phyloP scores from a whole-genome alignment of 2,329 filamentous ascomycete genomes.

The Gnomoniopsis sp. region DNA sequence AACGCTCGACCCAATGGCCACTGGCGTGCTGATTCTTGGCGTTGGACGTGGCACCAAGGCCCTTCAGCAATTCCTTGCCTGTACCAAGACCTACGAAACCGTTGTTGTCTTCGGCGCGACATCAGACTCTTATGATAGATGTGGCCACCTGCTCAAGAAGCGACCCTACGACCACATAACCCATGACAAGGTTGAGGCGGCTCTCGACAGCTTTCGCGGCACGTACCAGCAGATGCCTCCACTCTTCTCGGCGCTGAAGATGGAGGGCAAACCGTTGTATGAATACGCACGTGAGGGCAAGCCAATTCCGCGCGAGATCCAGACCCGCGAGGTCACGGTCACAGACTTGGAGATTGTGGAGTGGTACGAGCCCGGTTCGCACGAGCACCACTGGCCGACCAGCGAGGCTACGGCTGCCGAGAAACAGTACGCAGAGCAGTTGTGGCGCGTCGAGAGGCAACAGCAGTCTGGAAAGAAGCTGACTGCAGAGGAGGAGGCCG shows the following conservation, averaged over 20 bases:
- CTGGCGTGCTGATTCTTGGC: constrained; percentile 86
- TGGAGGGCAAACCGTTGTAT: constrained; percentile 91
- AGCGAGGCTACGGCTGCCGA: constrained; percentile 75
- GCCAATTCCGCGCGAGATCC: constrained; percentile 79
- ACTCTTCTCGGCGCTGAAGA: constrained; percentile 87
- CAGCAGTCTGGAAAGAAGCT: constrained; percentile 47
- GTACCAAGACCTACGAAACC: constrained; percentile 91
- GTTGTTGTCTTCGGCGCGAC: constrained; percentile 86
- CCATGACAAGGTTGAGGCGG: constrained; percentile 71
- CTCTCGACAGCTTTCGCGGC: constrained; percentile 71
- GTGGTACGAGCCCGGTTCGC: constrained; percentile 78
- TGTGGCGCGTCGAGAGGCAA: constrained; percentile 60
- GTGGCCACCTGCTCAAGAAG: constrained; percentile 77
- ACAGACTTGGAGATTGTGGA: constrained; percentile 75
- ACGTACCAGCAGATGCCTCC: constrained; percentile 87
- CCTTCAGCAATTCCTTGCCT: constrained; percentile 73
- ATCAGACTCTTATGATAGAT: constrained; percentile 87
- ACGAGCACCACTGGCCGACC: constrained; percentile 74
- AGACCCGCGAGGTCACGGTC: constrained; percentile 76
- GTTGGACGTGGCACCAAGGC: constrained; percentile 85
- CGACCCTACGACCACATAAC: constrained; percentile 80
- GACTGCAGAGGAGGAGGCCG: constrained; percentile 52
- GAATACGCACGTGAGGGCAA: constrained; percentile 92
- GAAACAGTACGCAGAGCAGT: constrained; percentile 71
- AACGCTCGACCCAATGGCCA: constrained; percentile 90